These are phyloP conservation scores for Sodiomyces alkalinus DNA, from an alignment of 2,329 filamentous ascomycete species.

Conservation along the genomic window DNA sequence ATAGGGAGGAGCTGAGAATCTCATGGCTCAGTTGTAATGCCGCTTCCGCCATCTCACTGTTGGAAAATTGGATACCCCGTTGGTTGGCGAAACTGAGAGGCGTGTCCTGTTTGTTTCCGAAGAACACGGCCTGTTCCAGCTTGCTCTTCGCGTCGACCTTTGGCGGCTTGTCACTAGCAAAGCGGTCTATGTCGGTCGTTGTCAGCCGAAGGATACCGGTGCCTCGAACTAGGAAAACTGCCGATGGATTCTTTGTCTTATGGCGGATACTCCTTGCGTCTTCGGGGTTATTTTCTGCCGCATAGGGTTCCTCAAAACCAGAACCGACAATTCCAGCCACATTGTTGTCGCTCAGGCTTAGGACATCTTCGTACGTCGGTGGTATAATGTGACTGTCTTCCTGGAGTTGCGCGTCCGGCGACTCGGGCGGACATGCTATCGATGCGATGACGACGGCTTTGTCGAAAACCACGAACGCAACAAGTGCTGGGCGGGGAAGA, in stretches of 20 bases:
- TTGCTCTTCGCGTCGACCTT: conserved; percentile 72
- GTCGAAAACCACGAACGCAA: conserved; percentile 70
- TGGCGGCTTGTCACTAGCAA: conserved; percentile 40
- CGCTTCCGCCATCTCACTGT: conserved; percentile 58
- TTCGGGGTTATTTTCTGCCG: conserved; percentile 19
- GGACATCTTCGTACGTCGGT: conserved; percentile 67
- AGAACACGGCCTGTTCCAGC: conserved; percentile 90
- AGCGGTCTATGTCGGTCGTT: conserved; percentile 42
- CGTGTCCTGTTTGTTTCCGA: conserved; percentile 65
- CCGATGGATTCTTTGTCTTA: conserved; percentile 45
- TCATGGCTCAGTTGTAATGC: conserved; percentile 67
- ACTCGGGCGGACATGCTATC: conserved; percentile 49
- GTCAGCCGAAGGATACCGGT: conserved; percentile 45
- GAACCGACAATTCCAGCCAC: conserved; percentile 49
- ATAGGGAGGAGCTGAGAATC: conserved; percentile 62
- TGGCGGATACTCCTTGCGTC: conserved; percentile 33
- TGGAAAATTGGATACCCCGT: conserved; percentile 49
- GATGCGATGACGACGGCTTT: conserved; percentile 66
- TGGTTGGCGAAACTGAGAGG: conserved; percentile 72
- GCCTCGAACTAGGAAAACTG: conserved; percentile 47
- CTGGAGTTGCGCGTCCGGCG: conserved; percentile 62
- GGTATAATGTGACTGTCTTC: conserved; percentile 48
- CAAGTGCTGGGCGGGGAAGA: conserved; percentile 62
- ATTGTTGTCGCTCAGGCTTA: conserved; percentile 58
- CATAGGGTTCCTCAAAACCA: conserved; percentile 43